Conservation (phyloP, 495 filamentous ascomycete genomes). For the Aspergillus bertholletiae region DNA sequence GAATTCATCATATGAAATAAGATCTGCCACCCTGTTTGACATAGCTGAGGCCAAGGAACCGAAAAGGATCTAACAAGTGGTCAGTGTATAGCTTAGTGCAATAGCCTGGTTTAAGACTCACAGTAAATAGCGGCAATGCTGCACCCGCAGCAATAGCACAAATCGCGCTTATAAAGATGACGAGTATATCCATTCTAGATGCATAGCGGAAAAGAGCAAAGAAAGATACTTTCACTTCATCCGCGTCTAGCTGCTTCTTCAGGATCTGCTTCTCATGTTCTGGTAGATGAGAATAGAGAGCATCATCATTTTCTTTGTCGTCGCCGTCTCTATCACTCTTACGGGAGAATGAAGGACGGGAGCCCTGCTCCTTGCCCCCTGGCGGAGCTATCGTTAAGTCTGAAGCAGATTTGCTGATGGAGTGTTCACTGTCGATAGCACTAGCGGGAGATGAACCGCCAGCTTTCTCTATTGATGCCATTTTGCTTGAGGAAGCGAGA, state of each 20-base stretch:
- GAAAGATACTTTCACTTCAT: slow-evolving; percentile 60
- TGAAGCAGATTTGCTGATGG: slow-evolving; percentile 18
- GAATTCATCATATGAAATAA: slow-evolving; percentile 51
- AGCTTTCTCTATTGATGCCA: slow-evolving; percentile 6
- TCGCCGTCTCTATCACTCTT: slow-evolving; percentile 9
- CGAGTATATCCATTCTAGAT: slow-evolving; percentile 66
- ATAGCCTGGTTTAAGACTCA: slow-evolving; percentile 30
- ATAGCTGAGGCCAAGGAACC: slow-evolving; percentile 73
- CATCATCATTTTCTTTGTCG: slow-evolving; percentile 31
- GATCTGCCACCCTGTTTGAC: slow-evolving; percentile 54
- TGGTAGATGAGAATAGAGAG: slow-evolving; percentile 34
- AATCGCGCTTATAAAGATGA: slow-evolving; percentile 63
- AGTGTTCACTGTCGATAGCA: slow-evolving; percentile 11
- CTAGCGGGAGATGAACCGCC: not conserved
- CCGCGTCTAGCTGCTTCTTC: slow-evolving; percentile 66
- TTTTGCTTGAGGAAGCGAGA: slow-evolving; percentile 11
- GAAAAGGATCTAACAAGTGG: slow-evolving; percentile 54
- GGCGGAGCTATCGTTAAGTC: slow-evolving; percentile 16
- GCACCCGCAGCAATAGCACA: slow-evolving; percentile 76
- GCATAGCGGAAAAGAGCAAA: slow-evolving; percentile 76
- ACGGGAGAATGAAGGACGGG: slow-evolving; percentile 6
- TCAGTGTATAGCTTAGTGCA: slow-evolving; percentile 25
- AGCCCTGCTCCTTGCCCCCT: slow-evolving; percentile 20
- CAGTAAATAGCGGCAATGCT: slow-evolving; percentile 82
- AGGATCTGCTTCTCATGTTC: slow-evolving; percentile 63